phyloP scores from a whole-genome alignment of 345 rosid genomes.

The Syzygium jambos region DNA sequence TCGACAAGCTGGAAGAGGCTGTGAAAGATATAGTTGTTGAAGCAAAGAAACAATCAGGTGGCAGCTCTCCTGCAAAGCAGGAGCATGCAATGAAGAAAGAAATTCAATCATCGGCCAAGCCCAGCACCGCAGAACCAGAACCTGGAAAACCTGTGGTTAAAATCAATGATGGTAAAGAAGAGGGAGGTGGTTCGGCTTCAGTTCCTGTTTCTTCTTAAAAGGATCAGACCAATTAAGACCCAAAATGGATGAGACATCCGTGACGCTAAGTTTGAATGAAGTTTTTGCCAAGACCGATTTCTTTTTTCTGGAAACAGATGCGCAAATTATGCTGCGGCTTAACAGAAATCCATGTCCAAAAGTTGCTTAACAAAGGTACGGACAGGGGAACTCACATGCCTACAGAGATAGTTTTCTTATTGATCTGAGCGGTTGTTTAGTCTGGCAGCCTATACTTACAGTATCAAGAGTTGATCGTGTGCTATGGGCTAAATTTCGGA shows the following conservation, averaged over 20 bases:
- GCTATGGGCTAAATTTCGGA: neutral
- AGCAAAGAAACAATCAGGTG: constrained; percentile 37
- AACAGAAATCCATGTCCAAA: neutral
- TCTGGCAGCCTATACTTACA: neutral
- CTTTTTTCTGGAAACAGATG: neutral
- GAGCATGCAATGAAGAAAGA: constrained; percentile 19
- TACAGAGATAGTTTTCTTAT: neutral
- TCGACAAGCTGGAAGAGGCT: constrained; percentile 61
- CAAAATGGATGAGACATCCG: constrained; percentile 2
- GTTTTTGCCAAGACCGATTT: neutral
- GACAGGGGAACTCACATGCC: neutral
- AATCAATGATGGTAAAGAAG: neutral
- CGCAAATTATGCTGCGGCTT: neutral
- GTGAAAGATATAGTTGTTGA: constrained; percentile 55
- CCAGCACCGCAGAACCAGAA: constrained; percentile 1
- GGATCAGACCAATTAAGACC: constrained; percentile 13
- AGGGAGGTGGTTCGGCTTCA: neutral
- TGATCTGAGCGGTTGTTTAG: neutral
- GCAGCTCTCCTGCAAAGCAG: constrained; percentile 17
- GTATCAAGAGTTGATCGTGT: neutral
- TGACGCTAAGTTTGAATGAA: neutral
- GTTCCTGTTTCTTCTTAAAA: constrained; percentile 7
- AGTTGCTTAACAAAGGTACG: neutral
- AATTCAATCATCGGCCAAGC: neutral
- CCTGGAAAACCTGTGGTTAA: neutral